A percentile compares a stretch with the other conserved stretches of the same genome.
Conservation (phyloP, 2,329 filamentous ascomycete genomes). For the Alternaria sp. region DNA sequence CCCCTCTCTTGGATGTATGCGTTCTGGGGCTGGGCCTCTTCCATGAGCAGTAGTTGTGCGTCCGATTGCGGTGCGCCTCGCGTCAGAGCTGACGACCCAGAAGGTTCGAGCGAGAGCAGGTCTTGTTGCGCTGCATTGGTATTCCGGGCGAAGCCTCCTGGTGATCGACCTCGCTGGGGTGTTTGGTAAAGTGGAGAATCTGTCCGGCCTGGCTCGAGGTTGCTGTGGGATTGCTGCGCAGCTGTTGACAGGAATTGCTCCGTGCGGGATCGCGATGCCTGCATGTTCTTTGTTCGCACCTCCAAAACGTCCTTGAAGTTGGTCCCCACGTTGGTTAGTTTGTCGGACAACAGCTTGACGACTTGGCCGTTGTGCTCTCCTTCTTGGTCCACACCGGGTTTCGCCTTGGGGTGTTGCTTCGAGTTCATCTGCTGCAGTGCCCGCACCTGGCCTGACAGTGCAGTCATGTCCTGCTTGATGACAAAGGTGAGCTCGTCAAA, state of each 20-base stretch:
- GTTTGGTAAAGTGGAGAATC: constrained; percentile 88
- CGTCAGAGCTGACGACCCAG: constrained; percentile 52
- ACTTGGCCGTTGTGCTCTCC: constrained; percentile 99
- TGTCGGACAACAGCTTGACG: constrained; percentile 87
- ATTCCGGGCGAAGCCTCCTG: constrained; percentile 53
- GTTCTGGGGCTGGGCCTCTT: constrained; percentile 85
- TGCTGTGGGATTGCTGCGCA: constrained; percentile 72
- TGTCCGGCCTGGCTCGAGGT: constrained; percentile 70
- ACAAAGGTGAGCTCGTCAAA: constrained; percentile 97
- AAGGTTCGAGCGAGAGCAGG: constrained; percentile 81
- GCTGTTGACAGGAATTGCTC: constrained; percentile 97
- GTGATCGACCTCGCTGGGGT: constrained; percentile 68
- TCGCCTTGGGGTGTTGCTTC: constrained; percentile 72
- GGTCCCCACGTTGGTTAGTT: constrained; percentile 87
- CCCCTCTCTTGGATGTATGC: constrained; percentile 91
- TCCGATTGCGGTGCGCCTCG: constrained; percentile 68
- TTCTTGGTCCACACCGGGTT: constrained; percentile 68
- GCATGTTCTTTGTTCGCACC: constrained; percentile 96
- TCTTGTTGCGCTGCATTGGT: constrained; percentile 62
- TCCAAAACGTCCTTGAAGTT: constrained; percentile 99
- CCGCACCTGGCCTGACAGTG: constrained; percentile 85
- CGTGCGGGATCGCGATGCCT: constrained; percentile 87
- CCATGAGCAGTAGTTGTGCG: constrained; percentile 85
- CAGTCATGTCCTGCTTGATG: constrained; percentile 95
- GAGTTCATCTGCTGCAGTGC: constrained; percentile 78